Evolutionary conservation across 169 alveolate genomes (phyloP).

Genomic region (Plasmodium berghei): DNA sequence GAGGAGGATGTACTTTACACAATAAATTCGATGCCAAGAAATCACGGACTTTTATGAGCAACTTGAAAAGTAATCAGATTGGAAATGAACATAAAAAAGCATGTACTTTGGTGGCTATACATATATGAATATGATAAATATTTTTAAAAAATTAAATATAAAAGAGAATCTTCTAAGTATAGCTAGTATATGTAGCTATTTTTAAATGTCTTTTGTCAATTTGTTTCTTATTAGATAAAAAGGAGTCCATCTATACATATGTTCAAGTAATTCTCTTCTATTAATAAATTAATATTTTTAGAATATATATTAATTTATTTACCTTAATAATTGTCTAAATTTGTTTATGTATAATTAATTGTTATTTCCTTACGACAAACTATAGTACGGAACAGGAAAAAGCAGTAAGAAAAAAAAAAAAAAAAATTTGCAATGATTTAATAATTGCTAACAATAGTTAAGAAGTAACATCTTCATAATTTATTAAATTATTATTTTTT

Average conservation of each 20-base stretch:
- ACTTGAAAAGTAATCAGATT: constrained; percentile 38
- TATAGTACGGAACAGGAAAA: constrained; percentile 67
- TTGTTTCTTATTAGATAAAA: constrained; percentile 27
- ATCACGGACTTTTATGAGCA: constrained; percentile 83
- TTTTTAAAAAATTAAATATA: no score
- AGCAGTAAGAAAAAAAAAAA: constrained; percentile 39
- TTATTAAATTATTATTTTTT: neutral
- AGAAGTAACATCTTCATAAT: neutral
- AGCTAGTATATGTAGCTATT: neutral
- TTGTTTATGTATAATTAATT: neutral
- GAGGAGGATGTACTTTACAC: constrained; percentile 91
- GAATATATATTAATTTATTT: neutral
- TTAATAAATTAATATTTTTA: neutral
- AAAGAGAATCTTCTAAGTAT: no score
- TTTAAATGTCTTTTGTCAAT: neutral
- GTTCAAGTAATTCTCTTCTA: constrained; percentile 23
- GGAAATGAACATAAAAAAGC: neutral
- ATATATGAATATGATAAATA: neutral
- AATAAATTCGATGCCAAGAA: constrained; percentile 85
- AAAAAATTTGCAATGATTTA: neutral
- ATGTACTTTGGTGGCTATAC: neutral
- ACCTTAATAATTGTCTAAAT: neutral
- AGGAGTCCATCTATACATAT: constrained; percentile 62
- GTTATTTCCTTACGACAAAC: neutral
- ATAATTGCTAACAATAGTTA: neutral